Evolutionary conservation across 192 early-diverging fungal species (phyloP).

Genomic region (Coemansia sp.): DNA sequence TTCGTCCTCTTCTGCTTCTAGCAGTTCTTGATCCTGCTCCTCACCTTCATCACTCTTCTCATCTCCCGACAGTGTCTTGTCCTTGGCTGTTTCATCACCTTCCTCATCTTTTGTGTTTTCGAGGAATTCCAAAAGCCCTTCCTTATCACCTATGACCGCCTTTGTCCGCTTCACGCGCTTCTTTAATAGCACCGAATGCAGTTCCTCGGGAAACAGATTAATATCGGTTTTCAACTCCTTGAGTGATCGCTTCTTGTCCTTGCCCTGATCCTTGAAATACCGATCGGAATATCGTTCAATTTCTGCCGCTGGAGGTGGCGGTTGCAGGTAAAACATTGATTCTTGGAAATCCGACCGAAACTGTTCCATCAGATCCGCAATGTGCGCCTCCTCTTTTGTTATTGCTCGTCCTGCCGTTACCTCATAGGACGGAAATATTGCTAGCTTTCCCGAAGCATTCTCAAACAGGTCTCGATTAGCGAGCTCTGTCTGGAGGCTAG

Average conservation of each 20-base stretch:
- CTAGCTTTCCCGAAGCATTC: conserved; percentile 11
- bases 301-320: conserved; percentile 34
- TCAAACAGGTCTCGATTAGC: conserved; percentile 22
- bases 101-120: conserved; percentile 33
- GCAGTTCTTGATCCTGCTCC: conserved; percentile 24
- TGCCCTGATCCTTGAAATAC: conserved; percentile 16
- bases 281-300: conserved; percentile 53
- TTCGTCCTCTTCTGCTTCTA: conserved; percentile 41
- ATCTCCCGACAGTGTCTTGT: conserved; percentile 20
- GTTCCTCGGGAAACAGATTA: conserved; percentile 46
- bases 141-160: conserved; percentile 9
- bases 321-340: conserved; percentile 46
- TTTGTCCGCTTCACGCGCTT: conserved; percentile 33
- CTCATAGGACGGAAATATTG: conserved; percentile 34
- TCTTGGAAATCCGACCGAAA: conserved; percentile 22
- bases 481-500: conserved; percentile 48
- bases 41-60: conserved; percentile 19
- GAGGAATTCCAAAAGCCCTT: conserved; percentile 26
- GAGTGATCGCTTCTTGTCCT: conserved; percentile 20
- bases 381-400: conserved; percentile 34
- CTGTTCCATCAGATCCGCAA: conserved; percentile 27
- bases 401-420: conserved; percentile 10
- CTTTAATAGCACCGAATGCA: conserved; percentile 34
- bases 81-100: conserved; percentile 13
- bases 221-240: conserved; percentile 38